phyloP scores from a whole-genome alignment of 2,329 filamentous ascomycete genomes.

The Phoma sp. region DNA sequence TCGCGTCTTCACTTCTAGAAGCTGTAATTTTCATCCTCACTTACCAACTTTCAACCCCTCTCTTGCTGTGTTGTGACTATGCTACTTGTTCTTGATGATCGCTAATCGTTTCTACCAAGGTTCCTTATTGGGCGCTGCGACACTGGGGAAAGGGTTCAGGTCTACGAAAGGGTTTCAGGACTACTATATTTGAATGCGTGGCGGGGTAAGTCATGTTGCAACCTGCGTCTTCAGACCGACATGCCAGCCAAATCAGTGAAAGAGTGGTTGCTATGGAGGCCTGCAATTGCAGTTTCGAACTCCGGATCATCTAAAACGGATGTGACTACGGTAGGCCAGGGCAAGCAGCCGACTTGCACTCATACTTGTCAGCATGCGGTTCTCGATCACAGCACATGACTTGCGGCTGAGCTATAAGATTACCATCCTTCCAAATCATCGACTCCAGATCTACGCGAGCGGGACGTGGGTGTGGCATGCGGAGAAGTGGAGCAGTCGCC shows the following conservation, averaged over 20 bases:
- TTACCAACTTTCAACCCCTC: not conserved
- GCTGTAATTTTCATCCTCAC: conserved; percentile 3
- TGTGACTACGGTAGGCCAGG: too few species aligned
- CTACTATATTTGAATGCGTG: too few species aligned
- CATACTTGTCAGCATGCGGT: conserved; percentile 4
- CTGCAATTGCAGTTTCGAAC: too few species aligned
- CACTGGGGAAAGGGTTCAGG: too few species aligned
- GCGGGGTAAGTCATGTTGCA: too few species aligned
- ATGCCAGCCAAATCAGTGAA: too few species aligned
- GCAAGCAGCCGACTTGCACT: conserved; percentile 11
- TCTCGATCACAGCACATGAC: conserved; percentile 8
- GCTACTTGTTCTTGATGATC: not conserved
- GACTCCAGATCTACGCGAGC: conserved; percentile 2
- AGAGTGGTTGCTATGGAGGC: too few species aligned
- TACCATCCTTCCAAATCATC: conserved; percentile 15
- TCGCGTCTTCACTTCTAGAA: conserved; percentile 7
- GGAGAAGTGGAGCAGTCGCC: conserved; percentile 1
- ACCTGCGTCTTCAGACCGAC: too few species aligned
- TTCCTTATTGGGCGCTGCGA: too few species aligned
- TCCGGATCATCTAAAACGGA: too few species aligned
- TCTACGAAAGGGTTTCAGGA: too few species aligned
- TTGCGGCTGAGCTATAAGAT: conserved; percentile 16
- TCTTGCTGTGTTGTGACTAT: not conserved
- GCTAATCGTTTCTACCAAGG: too few species aligned
- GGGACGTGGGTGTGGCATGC: not conserved